These are phyloP conservation scores for Botrytis galanthina DNA, from an alignment of 2,329 filamentous ascomycete species.

Conservation along the genomic window DNA sequence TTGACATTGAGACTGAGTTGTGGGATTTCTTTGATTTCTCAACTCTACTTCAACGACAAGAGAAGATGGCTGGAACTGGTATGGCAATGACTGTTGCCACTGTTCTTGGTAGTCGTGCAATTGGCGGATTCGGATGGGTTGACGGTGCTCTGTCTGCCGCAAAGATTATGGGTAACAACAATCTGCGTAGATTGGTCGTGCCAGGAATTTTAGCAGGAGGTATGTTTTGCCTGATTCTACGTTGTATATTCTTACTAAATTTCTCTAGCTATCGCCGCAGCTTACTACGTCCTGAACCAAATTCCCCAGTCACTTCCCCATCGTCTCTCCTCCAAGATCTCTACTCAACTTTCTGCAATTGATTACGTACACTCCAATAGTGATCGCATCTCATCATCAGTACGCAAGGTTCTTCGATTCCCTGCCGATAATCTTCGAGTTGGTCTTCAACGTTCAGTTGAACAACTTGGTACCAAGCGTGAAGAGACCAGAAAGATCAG, in stretches of 20 bases:
- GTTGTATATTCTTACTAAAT: conserved; percentile 37
- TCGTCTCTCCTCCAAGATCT: conserved; percentile 81
- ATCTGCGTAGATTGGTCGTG: conserved; percentile 74
- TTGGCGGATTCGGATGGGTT: conserved; percentile 85
- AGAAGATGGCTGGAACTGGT: conserved; percentile 90
- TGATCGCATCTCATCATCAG: conserved; percentile 76
- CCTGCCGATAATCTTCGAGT: conserved; percentile 85
- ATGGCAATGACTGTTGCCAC: conserved; percentile 92
- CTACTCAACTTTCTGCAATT: conserved; percentile 72
- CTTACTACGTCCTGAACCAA: conserved; percentile 78
- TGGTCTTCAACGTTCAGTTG: conserved; percentile 78
- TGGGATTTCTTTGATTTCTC: conserved; percentile 92
- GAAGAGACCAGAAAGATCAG: conserved; percentile 81
- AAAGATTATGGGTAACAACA: conserved; percentile 78
- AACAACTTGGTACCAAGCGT: conserved; percentile 74
- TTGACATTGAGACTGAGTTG: conserved; percentile 83
- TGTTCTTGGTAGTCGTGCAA: conserved; percentile 74
- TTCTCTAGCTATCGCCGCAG: conserved; percentile 63
- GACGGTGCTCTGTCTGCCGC: conserved; percentile 80
- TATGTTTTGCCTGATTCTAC: conserved; percentile 49
- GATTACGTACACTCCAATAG: conserved; percentile 94
- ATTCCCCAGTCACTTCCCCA: conserved; percentile 87
- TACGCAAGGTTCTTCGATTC: conserved; percentile 83
- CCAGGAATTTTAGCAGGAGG: conserved; percentile 77
- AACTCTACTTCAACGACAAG: conserved; percentile 80